A percentile compares a stretch with the other conserved stretches of the same genome.
phyloP scores from a whole-genome alignment of 2,329 filamentous ascomycete genomes.

The Fusarium torreyae region DNA sequence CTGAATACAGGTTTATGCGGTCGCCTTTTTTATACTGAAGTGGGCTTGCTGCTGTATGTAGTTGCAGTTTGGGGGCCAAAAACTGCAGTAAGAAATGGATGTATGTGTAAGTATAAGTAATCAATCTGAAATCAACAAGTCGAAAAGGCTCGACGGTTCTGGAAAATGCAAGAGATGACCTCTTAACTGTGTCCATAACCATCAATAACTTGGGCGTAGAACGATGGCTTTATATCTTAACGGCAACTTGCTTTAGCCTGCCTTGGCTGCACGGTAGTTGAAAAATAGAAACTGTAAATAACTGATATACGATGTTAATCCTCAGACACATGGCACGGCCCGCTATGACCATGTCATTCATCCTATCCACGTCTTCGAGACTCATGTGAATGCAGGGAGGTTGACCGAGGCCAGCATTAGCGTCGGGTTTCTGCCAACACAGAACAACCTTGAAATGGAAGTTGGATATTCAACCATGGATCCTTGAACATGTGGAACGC shows the following conservation, averaged over 20 bases:
- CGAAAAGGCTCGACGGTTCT: conserved; percentile 12
- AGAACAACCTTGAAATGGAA: conserved; percentile 32
- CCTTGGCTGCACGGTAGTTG: conserved; percentile 10
- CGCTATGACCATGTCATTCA: conserved; percentile 17
- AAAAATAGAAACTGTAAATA: conserved; percentile 1
- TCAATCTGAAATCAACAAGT: conserved; percentile 10
- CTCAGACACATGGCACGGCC: conserved; percentile 41
- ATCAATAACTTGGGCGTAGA: not conserved
- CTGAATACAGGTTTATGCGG: conserved; percentile 16
- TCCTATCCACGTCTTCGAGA: conserved; percentile 11
- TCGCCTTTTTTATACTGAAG: conserved; percentile 13
- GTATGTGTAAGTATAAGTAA: conserved; percentile 19
- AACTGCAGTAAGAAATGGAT: conserved; percentile 2
- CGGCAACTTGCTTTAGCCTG: conserved; percentile 5
- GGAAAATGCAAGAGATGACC: not conserved
- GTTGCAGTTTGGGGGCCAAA: conserved; percentile 17
- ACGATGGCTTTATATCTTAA: conserved; percentile 9
- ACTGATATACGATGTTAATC: conserved; percentile 17
- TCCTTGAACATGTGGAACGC: conserved; percentile 26
- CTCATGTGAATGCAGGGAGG: conserved; percentile 26
- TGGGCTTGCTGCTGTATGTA: conserved; percentile 13
- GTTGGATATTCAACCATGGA: conserved; percentile 14
- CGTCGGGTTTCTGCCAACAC: conserved; percentile 34
- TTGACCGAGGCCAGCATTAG: conserved; percentile 27
- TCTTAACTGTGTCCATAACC: not conserved